Evolutionary conservation across 768 basidiomycete species (phyloP), one percentile per base, ranked within the genome.

Genomic region (Tylopilus vinaceipallidus): DNA sequence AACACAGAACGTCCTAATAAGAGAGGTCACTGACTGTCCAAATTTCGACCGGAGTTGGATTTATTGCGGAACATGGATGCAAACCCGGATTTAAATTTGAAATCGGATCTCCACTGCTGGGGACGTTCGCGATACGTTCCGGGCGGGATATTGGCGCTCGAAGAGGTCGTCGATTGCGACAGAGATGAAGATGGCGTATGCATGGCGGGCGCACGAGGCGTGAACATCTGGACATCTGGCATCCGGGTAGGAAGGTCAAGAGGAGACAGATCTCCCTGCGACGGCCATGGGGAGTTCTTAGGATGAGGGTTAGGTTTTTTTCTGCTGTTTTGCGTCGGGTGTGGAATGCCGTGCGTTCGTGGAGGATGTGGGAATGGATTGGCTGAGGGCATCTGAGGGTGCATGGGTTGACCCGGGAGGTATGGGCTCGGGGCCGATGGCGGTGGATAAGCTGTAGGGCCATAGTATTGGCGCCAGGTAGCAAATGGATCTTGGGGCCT

Each of bases 1-100:
- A 52, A 37, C 17, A 27, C 12, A 19, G 20, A 7, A 47, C 5
- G n/a, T 11, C 30, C n/a, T 0, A 13, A 44, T 23, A 35, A 11
- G 9, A 12, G 7, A 7, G 23, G 4, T 2, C 34, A 62, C 66
- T 51, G 19, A 68, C 66, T 53, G 40, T 58, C 52, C 4, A 30
- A 41, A 34, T 11, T 36, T 40, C 50, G 57, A 22, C 46, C 14
- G 9, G 36, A 48, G 32, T 39, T 59, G 17, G 65, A 51, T 44
- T 39, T 54, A 17, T 42, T 49, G 29, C 67, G 65, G 46, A 67
- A 64, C 53, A 68, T 53, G 42, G 63, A 66, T 8, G 67, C 54
- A 45, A 68, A 54, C 1, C 59, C 58, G 10, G 63, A 66, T 19
- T 63, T 67, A 47, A 69, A 68, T 45, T 56, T 69, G 52, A 69